Percentiles rank a stretch among this genome's conserved stretches.
Evolutionary conservation across 495 filamentous ascomycete species (phyloP).

Genomic region (Extremus antarcticus): DNA sequence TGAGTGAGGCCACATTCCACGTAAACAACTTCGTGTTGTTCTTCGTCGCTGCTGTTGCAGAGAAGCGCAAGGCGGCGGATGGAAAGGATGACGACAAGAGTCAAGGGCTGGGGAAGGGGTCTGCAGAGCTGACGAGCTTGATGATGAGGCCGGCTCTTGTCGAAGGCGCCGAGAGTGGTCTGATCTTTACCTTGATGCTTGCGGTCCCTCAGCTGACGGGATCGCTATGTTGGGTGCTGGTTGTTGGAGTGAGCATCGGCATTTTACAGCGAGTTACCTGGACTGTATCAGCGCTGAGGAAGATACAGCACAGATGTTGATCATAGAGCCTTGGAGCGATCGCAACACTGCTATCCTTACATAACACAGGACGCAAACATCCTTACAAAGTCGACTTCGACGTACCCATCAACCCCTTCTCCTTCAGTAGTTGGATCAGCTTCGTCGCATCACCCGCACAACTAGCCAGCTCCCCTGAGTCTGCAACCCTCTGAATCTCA

Average conservation of each 20-base stretch:
- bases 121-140: slow-evolving; percentile 29
- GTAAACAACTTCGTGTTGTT: slow-evolving; percentile 34
- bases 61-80: slow-evolving; percentile 12
- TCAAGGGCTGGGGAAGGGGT: background rate
- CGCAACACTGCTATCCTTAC: too few species aligned
- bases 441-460: background rate
- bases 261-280: slow-evolving; percentile 24
- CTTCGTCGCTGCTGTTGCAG: slow-evolving; percentile 25
- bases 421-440: background rate
- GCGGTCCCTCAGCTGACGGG: slow-evolving; percentile 14
- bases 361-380: too few species aligned
- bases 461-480: background rate
- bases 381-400: too few species aligned
- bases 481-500: background rate
- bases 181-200: slow-evolving; percentile 30
- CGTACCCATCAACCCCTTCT: background rate
- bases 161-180: slow-evolving; percentile 27
- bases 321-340: too few species aligned
- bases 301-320: too few species aligned
- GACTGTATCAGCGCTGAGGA: too few species aligned
- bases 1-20: slow-evolving; percentile 26
- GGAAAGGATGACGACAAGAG: background rate
- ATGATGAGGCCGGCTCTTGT: slow-evolving; percentile 30
- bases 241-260: slow-evolving; percentile 17
- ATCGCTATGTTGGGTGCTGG: slow-evolving; percentile 19